Evolutionary conservation across 495 filamentous ascomycete genomes (phyloP).

Genomic region (Margaritispora aquatica): DNA sequence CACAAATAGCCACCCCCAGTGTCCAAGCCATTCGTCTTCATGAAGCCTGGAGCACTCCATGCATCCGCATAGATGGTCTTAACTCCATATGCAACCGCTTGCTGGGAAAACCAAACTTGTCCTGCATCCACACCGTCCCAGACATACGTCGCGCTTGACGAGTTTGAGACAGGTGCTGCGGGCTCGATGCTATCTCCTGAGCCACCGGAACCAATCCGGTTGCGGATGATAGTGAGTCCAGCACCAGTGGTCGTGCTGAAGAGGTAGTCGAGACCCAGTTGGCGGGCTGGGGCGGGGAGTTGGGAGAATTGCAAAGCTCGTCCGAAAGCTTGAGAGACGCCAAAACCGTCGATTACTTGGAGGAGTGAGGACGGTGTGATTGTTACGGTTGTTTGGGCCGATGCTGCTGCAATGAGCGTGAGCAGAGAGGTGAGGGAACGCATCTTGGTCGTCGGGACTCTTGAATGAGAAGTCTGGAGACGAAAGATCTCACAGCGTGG

Average conservation of each 20-base stretch:
- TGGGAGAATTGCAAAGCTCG: conserved; percentile 36
- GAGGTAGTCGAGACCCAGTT: conserved; percentile 38
- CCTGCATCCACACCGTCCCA: conserved; percentile 41
- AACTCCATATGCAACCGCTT: conserved; percentile 38
- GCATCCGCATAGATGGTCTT: conserved; percentile 46
- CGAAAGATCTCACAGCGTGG: not conserved
- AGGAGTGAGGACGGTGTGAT: conserved; percentile 27
- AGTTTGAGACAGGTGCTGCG: conserved; percentile 29
- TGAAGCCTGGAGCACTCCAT: conserved; percentile 50
- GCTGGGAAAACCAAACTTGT: conserved; percentile 44
- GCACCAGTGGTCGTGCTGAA: conserved; percentile 41
- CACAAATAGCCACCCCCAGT: conserved; percentile 40
- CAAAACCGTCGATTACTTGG: conserved; percentile 42
- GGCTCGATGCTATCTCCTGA: conserved; percentile 35
- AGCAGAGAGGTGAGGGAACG: not conserved
- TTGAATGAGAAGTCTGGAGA: not conserved
- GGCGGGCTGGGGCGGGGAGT: conserved; percentile 22
- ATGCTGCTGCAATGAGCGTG: not conserved
- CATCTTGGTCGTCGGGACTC: not conserved
- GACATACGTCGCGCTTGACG: conserved; percentile 30
- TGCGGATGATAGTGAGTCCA: conserved; percentile 47
- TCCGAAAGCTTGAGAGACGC: conserved; percentile 45
- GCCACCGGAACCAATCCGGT: conserved; percentile 41
- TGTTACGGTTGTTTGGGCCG: conserved; percentile 20
- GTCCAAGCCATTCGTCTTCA: conserved; percentile 46